phyloP scores from a whole-genome alignment of 2,329 filamentous ascomycete species.

The Fusarium subglutinans region DNA sequence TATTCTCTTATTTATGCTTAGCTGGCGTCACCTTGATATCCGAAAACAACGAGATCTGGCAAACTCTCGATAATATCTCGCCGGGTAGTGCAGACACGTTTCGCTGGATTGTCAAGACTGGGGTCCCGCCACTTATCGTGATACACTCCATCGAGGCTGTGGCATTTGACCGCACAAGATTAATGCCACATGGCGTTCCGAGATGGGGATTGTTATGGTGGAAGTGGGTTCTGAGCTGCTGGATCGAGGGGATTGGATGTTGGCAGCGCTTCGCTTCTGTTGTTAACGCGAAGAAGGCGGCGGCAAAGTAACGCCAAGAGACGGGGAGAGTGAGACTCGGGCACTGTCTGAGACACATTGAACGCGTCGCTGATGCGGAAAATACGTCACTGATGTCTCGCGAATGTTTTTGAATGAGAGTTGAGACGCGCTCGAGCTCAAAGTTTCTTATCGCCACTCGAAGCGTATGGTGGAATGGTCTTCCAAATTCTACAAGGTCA shows the following conservation, averaged over 20 bases:
- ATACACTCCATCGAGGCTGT: neutral
- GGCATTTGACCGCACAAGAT: neutral
- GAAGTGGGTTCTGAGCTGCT: neutral
- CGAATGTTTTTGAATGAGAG: neutral
- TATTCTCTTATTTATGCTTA: neutral
- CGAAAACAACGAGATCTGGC: neutral
- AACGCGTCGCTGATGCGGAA: no score
- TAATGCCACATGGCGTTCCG: neutral
- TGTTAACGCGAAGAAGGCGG: neutral
- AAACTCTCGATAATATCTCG: neutral
- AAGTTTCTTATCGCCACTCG: neutral
- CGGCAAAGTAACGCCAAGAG: neutral
- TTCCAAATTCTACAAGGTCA: neutral
- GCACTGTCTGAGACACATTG: no score
- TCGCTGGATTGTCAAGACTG: neutral
- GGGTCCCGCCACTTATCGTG: neutral
- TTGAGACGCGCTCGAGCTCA: neutral
- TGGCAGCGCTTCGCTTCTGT: neutral
- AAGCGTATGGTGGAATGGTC: neutral
- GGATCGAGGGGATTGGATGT: neutral
- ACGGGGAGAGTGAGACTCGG: fast-evolving
- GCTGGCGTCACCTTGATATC: neutral
- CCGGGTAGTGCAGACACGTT: neutral
- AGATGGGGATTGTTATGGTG: neutral
- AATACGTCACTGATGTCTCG: neutral